Conservation (phyloP, 2,329 filamentous ascomycete species). For the Chalaropsis ovoidea region DNA sequence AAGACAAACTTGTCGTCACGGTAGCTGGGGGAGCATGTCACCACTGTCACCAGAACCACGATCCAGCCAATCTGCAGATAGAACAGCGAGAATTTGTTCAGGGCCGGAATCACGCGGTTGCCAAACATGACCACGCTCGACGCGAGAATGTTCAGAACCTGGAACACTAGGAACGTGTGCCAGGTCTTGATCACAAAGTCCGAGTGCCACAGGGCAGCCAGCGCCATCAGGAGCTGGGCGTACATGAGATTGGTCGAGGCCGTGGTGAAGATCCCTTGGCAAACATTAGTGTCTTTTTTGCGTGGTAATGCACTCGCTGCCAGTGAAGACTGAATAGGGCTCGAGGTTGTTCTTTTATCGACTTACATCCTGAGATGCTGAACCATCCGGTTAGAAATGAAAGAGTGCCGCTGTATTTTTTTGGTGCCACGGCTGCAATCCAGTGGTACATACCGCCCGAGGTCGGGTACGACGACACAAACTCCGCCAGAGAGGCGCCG, state of each 20-base stretch:
- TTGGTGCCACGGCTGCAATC: slow-evolving; percentile 40
- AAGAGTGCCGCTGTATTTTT: slow-evolving; percentile 17
- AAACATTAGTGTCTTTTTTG: no score
- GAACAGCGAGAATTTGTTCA: slow-evolving; percentile 39
- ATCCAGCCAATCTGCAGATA: slow-evolving; percentile 42
- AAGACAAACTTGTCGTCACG: slow-evolving; percentile 42
- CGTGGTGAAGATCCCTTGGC: slow-evolving; percentile 36
- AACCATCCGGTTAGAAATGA: slow-evolving; percentile 24
- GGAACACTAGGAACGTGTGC: slow-evolving; percentile 41
- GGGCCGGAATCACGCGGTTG: slow-evolving; percentile 36
- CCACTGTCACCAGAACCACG: slow-evolving; percentile 40
- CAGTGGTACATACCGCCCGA: slow-evolving; percentile 44
- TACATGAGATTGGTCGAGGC: slow-evolving; percentile 39
- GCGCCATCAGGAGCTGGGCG: slow-evolving; percentile 35
- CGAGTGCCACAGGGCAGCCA: slow-evolving; percentile 36
- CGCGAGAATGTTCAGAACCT: slow-evolving; percentile 37
- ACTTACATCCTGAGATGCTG: slow-evolving; percentile 24
- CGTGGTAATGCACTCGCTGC: no score
- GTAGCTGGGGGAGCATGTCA: slow-evolving; percentile 38
- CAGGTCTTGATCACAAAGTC: slow-evolving; percentile 35
- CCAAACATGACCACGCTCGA: slow-evolving; percentile 40
- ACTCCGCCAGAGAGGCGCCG: slow-evolving; percentile 38
- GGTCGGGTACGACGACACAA: slow-evolving; percentile 41
- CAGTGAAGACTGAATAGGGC: no score
- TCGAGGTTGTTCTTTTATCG: neutral